phyloP scores from a whole-genome alignment of 371 early-diverging fungal genomes.

The Mortierella sp. region DNA sequence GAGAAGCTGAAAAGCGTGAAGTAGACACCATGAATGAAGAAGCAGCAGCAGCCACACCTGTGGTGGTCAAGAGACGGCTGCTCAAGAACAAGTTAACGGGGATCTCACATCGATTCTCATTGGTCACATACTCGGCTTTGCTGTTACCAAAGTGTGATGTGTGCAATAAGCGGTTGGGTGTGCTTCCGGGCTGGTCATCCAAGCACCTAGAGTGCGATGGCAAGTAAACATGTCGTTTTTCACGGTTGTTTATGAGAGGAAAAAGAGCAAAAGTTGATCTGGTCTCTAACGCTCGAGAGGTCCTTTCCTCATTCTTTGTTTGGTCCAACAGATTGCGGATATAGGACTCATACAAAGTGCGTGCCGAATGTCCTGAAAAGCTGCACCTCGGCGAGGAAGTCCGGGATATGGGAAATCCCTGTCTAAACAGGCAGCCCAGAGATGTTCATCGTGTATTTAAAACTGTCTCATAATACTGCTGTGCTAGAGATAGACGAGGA shows the following conservation, averaged over 20 bases:
- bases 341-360: slow-evolving; percentile 39
- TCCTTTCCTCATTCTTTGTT: too few species aligned
- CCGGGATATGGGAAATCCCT: slow-evolving; percentile 40
- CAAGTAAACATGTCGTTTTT: slow-evolving; percentile 15
- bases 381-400: slow-evolving; percentile 49
- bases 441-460: too few species aligned
- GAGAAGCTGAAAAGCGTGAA: too few species aligned
- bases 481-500: not conserved
- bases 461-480: too few species aligned
- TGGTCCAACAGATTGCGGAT: slow-evolving; percentile 53
- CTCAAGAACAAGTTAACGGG: slow-evolving; percentile 23
- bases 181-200: slow-evolving; percentile 46
- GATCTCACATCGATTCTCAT: slow-evolving; percentile 47
- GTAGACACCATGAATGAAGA: not conserved
- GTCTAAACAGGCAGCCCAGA: slow-evolving; percentile 6
- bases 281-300: too few species aligned
- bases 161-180: slow-evolving; percentile 38
- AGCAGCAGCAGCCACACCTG: not conserved
- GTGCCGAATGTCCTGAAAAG: slow-evolving; percentile 36
- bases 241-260: too few species aligned
- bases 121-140: slow-evolving; percentile 33
- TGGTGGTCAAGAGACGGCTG: slow-evolving; percentile 20
- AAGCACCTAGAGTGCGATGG: slow-evolving; percentile 52
- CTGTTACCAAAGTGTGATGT: slow-evolving; percentile 49
- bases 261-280: too few species aligned